Conservation (phyloP, 768 basidiomycete species). For the Termitomyces sp. region DNA sequence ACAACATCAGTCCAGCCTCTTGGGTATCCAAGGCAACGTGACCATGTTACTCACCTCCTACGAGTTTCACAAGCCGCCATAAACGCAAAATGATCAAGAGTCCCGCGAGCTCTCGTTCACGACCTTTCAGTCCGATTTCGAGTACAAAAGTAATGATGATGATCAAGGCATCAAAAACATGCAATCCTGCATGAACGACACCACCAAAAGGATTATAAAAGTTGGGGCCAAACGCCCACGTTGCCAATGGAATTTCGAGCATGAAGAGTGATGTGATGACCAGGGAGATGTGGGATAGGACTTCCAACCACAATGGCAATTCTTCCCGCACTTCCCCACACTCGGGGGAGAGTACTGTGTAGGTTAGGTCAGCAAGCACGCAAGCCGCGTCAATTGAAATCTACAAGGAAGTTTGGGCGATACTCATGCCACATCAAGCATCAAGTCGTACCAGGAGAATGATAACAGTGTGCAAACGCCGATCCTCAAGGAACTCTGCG, state of each 20-base stretch:
- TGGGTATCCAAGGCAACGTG: not conserved
- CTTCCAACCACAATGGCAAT: slow-evolving; percentile 59
- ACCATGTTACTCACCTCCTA: slow-evolving; percentile 39
- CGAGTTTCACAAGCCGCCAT: slow-evolving; percentile 79
- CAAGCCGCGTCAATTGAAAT: slow-evolving; percentile 64
- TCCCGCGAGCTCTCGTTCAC: slow-evolving; percentile 66
- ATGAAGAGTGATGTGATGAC: slow-evolving; percentile 72
- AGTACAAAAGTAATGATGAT: slow-evolving; percentile 73
- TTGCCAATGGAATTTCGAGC: slow-evolving; percentile 68
- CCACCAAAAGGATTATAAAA: slow-evolving; percentile 64
- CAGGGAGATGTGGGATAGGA: slow-evolving; percentile 62
- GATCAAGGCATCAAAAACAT: slow-evolving; percentile 71
- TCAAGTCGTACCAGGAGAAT: slow-evolving; percentile 49
- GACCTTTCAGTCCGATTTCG: slow-evolving; percentile 67
- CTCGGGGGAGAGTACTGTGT: slow-evolving; percentile 56
- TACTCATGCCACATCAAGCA: not conserved
- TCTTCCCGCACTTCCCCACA: slow-evolving; percentile 42
- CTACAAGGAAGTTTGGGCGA: slow-evolving; percentile 26
- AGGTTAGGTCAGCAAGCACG: slow-evolving; percentile 71
- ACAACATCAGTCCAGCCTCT: slow-evolving; percentile 1
- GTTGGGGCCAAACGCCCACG: slow-evolving; percentile 64
- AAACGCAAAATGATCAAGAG: slow-evolving; percentile 73
- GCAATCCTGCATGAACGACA: slow-evolving; percentile 57
- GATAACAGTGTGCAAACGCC: slow-evolving; percentile 52
- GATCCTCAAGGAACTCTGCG: slow-evolving; percentile 52